Evolutionary conservation across 306 rosid species (phyloP).

Genomic region (Mimosa pudica): DNA sequence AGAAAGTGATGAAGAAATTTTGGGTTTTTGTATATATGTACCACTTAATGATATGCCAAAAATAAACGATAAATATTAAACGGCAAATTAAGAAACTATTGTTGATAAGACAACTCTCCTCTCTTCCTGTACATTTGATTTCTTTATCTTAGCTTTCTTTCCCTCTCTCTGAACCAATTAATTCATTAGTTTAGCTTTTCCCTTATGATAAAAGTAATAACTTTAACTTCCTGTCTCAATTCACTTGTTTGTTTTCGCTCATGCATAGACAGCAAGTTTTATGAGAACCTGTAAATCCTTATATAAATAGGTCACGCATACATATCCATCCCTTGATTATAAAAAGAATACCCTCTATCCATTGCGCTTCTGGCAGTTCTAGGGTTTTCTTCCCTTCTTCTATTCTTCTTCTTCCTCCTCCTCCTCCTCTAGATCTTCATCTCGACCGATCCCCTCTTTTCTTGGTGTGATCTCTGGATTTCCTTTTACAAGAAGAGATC

Average conservation of each 20-base stretch:
- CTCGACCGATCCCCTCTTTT: background rate
- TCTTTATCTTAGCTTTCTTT: conserved; percentile 26
- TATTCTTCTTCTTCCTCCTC: background rate
- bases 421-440: background rate
- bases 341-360: background rate
- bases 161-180: conserved; percentile 31
- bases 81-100: conserved; percentile 23
- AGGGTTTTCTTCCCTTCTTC: background rate
- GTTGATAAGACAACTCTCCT: conserved; percentile 57
- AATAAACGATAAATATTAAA: background rate
- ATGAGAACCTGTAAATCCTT: background rate
- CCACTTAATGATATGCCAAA: conserved; percentile 26
- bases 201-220: conserved; percentile 4
- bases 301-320: background rate
- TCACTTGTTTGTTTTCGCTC: background rate
- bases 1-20: conserved; percentile 32
- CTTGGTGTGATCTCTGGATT: conserved; percentile 11
- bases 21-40: conserved; percentile 1
- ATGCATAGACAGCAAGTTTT: background rate
- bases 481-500: background rate
- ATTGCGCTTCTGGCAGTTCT: background rate
- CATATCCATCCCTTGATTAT: background rate
- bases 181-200: conserved; percentile 35
- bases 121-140: conserved; percentile 42
- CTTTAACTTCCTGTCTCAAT: background rate